Evolutionary conservation across 2,329 filamentous ascomycete species (phyloP), one percentile per base, ranked within the genome.

Genomic region (Elsinoe arachidis): DNA sequence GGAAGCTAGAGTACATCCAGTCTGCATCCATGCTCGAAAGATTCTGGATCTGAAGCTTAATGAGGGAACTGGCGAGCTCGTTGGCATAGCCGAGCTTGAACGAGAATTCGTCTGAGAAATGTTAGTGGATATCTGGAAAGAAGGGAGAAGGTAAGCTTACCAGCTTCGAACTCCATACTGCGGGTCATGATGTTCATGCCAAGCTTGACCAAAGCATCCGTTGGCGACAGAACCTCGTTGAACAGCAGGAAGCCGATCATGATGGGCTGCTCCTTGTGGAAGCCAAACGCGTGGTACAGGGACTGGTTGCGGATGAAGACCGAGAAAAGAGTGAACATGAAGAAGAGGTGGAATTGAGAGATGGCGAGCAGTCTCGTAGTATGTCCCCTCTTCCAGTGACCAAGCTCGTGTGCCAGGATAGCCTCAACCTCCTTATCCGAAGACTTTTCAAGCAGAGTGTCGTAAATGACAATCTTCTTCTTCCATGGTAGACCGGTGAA

Each of bases 391-490:
- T 87, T 92, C 93, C 93, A 99, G 77, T 99, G 93, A 54, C 93
- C 93, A 49, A 99, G 82, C 74, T 99, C 93, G 71, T 99, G 93
- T 35, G 90, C 91, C 56, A 99, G 78, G 55, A 99, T 91, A 63
- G 93, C 92, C 59, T 96, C 89, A 39, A 99, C 91, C 73, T 99
- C 93, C 68, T 93, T 81, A 3, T 88, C 85, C 61, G 91, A 84
- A 71, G 87, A 93, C 82, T 97, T 96, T 74, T 96, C 92, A 61
- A 99, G 90, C 62, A 99, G 76, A 4, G 95, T 99, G 70, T 99
- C 93, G 71, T 96, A 99, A 69, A 99, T 95, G 68, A 99, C 93
- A 77, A 99, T 99, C 78, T 97, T 95, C 82, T 97, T 97, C 82
- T 96, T 96, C 91, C 92, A 99, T 41, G 93, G 93, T 57, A 99